Base-by-base conservation (phyloP, 73 alveolate species). In the Tetrahymena borealis region DNA sequence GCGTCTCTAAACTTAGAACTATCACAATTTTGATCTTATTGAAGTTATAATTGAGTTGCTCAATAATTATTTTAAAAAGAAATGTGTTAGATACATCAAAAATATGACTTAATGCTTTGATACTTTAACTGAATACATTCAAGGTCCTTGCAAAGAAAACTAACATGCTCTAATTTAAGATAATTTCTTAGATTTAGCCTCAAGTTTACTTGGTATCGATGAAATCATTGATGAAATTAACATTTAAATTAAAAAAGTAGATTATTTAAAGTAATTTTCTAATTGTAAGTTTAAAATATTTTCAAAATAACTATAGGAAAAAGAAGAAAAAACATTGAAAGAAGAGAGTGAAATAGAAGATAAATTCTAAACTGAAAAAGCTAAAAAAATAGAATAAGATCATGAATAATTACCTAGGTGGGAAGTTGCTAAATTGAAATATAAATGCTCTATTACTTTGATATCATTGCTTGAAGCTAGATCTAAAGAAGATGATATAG, bases 401-500 rank as follows among this genome's bases (percentile, higher is more conserved):
- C 13, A 85, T 10, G 93, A 79, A 6, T 60, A 79, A 33, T 40
- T 93, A 15, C 95, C 95, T 0, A 93, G 97, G 60, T 95, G 97
- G 96, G 94, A 90, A 94, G 78, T 93, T 36, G 96, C 97, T 32
- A 92, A 93, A 91, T 93, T 95, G 91, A 95, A 95, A 93, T 95
- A 93, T 77, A 93, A 93, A 38, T 95, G 97, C 39, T 79, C 95
- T 31, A 95, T 95, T 12, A 95, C 97, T 6, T 35, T 95, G 24
- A 32, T 95, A 33, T 93, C 96, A 15, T 93, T 95, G 24, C 92
- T 95, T 20, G 97, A 95, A 78, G 97, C 95, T 0, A 90, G 96
- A 39, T 79, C 39, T 18, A 93, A 93, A 85, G 94, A 91, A n/a
- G 91, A 91, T 90, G 93, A 91, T 78, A 93, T 95, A n/a, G 79